Evolutionary conservation across 2,329 filamentous ascomycete genomes (phyloP).

Genomic region (Ascomycota sp.): DNA sequence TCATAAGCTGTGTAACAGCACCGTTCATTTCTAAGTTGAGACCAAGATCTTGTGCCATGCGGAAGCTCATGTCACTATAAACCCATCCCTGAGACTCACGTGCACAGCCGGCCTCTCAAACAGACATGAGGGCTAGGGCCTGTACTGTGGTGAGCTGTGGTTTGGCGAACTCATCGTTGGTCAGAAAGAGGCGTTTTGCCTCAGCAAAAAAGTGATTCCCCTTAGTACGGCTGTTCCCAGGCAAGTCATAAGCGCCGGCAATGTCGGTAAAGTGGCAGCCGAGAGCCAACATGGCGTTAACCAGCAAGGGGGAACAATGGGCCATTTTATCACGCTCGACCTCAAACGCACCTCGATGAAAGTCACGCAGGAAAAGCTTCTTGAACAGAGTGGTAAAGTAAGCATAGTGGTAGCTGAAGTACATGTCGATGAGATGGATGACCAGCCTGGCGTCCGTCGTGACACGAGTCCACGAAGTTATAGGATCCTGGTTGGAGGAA

Average conservation of each 20-base stretch:
- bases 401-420: slow-evolving; percentile 94
- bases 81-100: slow-evolving; percentile 94
- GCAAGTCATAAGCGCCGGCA: slow-evolving; percentile 47
- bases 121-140: slow-evolving; percentile 85
- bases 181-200: slow-evolving; percentile 72
- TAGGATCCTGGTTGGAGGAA: slow-evolving; percentile 40
- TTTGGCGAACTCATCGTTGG: slow-evolving; percentile 84
- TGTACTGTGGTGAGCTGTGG: slow-evolving; percentile 79
- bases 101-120: slow-evolving; percentile 84
- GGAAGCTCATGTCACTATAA: slow-evolving; percentile 94
- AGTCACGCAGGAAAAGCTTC: slow-evolving; percentile 71
- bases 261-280: slow-evolving; percentile 83
- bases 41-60: slow-evolving; percentile 89
- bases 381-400: slow-evolving; percentile 88
- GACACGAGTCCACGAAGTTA: slow-evolving; percentile 74
- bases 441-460: slow-evolving; percentile 63
- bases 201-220: slow-evolving; percentile 94
- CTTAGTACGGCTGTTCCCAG: slow-evolving; percentile 62
- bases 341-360: slow-evolving; percentile 45
- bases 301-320: slow-evolving; percentile 75
- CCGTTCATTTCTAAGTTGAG: slow-evolving; percentile 66
- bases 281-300: slow-evolving; percentile 83
- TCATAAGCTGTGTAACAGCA: slow-evolving; percentile 38
- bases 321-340: slow-evolving; percentile 31
- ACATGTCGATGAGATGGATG: slow-evolving; percentile 83